Conservation (phyloP, 148 eudicot genomes). For the Fagopyrum homotropicum region DNA sequence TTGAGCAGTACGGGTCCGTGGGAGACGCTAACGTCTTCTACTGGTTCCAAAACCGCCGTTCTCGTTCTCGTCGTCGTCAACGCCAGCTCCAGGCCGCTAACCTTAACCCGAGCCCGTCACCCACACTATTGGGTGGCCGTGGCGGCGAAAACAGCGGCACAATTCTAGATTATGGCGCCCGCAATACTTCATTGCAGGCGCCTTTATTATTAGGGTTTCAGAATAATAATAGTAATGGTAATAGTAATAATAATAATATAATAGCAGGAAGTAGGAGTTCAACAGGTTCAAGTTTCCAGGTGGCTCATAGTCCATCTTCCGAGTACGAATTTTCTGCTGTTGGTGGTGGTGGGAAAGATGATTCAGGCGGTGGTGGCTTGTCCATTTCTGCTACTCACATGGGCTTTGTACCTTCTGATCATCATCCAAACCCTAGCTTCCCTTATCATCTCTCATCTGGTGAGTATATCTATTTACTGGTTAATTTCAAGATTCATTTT, state of each 20-base stretch:
- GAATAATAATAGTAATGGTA: background rate
- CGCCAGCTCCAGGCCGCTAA: slow-evolving; percentile 60
- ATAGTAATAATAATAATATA: background rate
- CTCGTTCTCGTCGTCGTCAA: slow-evolving; percentile 72
- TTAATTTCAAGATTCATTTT: background rate
- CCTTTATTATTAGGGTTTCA: slow-evolving; percentile 7
- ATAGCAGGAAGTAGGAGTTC: slow-evolving; percentile 15
- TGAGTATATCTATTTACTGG: background rate
- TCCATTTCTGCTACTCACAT: slow-evolving; percentile 10
- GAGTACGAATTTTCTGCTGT: slow-evolving; percentile 6
- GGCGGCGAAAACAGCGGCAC: background rate
- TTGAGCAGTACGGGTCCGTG: slow-evolving; percentile 73
- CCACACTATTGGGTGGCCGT: slow-evolving; percentile 1
- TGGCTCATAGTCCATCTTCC: slow-evolving; percentile 21
- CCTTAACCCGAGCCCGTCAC: slow-evolving; percentile 16
- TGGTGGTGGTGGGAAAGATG: slow-evolving; percentile 18
- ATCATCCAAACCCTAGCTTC: background rate
- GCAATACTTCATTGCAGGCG: background rate
- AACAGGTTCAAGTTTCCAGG: slow-evolving; percentile 9
- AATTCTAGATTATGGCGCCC: background rate
- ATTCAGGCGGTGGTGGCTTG: slow-evolving; percentile 14
- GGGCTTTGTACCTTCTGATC: background rate
- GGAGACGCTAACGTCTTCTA: slow-evolving; percentile 91
- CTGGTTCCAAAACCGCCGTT: slow-evolving; percentile 93
- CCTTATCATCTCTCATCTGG: slow-evolving; percentile 1